A percentile compares a stretch with the other conserved stretches of the same genome.
Evolutionary conservation across 2,329 filamentous ascomycete genomes (phyloP).

Genomic region (Sclerotinia glacialis): DNA sequence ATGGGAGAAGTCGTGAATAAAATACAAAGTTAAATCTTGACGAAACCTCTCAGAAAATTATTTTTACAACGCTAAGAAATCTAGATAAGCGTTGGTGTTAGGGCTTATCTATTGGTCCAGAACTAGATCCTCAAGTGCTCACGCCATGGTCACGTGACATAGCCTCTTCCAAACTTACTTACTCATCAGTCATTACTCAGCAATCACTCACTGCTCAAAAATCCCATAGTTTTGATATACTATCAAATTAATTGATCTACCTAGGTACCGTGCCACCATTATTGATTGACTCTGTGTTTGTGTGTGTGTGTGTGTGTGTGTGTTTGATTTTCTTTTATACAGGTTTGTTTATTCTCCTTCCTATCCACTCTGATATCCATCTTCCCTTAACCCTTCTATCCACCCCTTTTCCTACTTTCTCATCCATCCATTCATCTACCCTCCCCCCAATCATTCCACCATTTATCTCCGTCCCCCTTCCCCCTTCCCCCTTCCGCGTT

Average conservation of each 20-base stretch:
- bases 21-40: neutral
- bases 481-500: neutral
- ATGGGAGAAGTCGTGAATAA: too few relatives aligned
- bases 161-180: too few relatives aligned
- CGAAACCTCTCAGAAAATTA: slow-evolving; percentile 9
- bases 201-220: too few relatives aligned
- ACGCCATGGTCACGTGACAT: too few relatives aligned
- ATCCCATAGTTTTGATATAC: neutral
- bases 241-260: slow-evolving; percentile 11
- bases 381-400: neutral
- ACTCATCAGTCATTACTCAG: too few relatives aligned
- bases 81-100: neutral
- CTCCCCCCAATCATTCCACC: neutral
- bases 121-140: too few relatives aligned
- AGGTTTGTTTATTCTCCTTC: neutral
- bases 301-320: neutral
- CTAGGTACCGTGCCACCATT: too few relatives aligned
- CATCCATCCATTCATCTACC: neutral
- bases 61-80: slow-evolving; percentile 16
- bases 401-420: neutral
- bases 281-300: neutral
- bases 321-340: slow-evolving; percentile 18
- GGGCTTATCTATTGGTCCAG: slow-evolving; percentile 9
- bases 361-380: neutral
- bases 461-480: neutral